Conservation (phyloP, 805 yeast genomes). For the Sungouiozyma ichnusensis region DNA sequence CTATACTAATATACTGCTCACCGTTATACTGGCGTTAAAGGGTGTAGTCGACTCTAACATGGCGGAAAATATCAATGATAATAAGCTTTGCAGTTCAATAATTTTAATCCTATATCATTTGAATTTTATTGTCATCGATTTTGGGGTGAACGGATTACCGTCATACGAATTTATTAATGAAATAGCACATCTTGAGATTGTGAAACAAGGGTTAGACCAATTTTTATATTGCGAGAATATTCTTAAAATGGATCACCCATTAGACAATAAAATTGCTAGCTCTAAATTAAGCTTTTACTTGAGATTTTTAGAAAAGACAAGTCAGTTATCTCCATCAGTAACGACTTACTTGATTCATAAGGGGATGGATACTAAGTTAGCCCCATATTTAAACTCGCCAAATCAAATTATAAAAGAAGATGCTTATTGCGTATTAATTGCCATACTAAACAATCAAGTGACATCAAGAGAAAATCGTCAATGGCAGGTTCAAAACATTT, state of each 20-base stretch:
- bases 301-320: slow-evolving; percentile 15
- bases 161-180: slow-evolving; percentile 20
- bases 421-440: slow-evolving; percentile 15
- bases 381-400: slow-evolving; percentile 5
- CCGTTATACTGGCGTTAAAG: slow-evolving; percentile 11
- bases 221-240: neutral
- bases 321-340: slow-evolving; percentile 2
- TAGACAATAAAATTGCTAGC: slow-evolving; percentile 12
- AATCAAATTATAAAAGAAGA: slow-evolving; percentile 15
- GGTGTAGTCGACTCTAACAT: slow-evolving; percentile 8
- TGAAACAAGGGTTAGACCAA: neutral
- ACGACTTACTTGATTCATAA: slow-evolving; percentile 4
- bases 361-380: slow-evolving; percentile 8
- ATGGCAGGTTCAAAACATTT: slow-evolving; percentile 6
- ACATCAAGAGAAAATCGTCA: slow-evolving; percentile 6
- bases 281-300: slow-evolving; percentile 18
- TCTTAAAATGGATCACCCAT: neutral
- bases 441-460: slow-evolving; percentile 12
- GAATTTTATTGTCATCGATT: slow-evolving; percentile 17
- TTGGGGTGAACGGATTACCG: slow-evolving; percentile 21
- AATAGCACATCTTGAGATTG: slow-evolving; percentile 9
- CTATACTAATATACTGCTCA: slow-evolving; percentile 15
- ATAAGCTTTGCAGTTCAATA: slow-evolving; percentile 4
- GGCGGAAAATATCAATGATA: no score
- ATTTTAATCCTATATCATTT: slow-evolving; percentile 12